Percentiles rank a stretch among this genome's conserved stretches.
Evolutionary conservation across 108 stramenopile species (phyloP).

Genomic region (Pseudonitzschia pungens): DNA sequence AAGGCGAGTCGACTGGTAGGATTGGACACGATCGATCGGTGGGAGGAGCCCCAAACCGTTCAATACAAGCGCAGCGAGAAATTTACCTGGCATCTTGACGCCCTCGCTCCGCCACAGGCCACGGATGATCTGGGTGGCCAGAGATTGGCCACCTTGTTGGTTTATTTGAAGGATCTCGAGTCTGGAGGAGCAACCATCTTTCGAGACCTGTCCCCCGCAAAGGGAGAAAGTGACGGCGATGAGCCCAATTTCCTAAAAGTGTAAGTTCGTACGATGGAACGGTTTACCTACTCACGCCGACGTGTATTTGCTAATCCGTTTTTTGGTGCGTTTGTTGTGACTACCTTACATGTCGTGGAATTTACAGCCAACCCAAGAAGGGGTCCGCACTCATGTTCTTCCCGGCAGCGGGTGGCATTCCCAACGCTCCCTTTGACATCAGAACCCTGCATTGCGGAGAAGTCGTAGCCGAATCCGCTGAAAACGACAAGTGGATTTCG

Average conservation of each 20-base stretch:
- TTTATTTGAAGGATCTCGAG: conserved; percentile 69
- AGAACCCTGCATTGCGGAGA: conserved; percentile 83
- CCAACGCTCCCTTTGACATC: conserved; percentile 72
- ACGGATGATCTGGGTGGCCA: conserved; percentile 52
- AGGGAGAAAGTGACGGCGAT: not conserved
- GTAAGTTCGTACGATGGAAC: no score
- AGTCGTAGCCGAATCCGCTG: conserved; percentile 48
- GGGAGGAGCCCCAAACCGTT: conserved; percentile 87
- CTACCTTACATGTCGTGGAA: not conserved
- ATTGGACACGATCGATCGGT: conserved; percentile 57
- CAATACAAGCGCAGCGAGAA: conserved; percentile 71
- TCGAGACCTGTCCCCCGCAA: conserved; percentile 53
- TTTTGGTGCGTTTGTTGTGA: not conserved
- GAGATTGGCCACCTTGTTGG: conserved; percentile 74
- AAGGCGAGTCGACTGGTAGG: conserved; percentile 77
- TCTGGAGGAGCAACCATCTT: conserved; percentile 81
- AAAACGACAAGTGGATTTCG: conserved; percentile 77
- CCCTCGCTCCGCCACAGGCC: conserved; percentile 55
- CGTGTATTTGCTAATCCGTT: not conserved
- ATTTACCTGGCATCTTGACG: conserved; percentile 88
- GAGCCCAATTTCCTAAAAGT: conserved; percentile 46
- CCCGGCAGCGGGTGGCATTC: conserved; percentile 79
- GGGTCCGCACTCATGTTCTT: conserved; percentile 84
- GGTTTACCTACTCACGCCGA: no score
- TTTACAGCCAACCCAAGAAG: conserved; percentile 59